Percentiles rank a stretch among this genome's conserved stretches.
Conservation (phyloP, 768 basidiomycete genomes). For the Calocybe indica region DNA sequence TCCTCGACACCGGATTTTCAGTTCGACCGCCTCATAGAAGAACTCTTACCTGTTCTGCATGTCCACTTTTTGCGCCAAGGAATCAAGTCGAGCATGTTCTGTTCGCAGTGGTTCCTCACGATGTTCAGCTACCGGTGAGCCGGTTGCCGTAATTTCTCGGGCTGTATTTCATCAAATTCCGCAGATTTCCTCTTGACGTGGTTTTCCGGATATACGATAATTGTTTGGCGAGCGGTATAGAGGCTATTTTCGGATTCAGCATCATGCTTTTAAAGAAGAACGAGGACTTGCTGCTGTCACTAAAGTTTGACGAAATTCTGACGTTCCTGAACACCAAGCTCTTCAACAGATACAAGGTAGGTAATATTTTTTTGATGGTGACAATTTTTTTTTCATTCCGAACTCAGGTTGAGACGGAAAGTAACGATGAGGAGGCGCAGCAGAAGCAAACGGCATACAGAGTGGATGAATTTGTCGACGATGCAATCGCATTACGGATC, state of each 20-base stretch:
- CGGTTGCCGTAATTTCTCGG: not conserved
- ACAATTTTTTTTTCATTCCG: not conserved
- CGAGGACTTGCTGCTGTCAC: conserved; percentile 66
- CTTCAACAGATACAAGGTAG: conserved; percentile 74
- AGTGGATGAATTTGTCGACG: conserved; percentile 81
- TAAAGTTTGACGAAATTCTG: conserved; percentile 92
- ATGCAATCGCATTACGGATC: conserved; percentile 80
- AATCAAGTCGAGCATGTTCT: conserved; percentile 97
- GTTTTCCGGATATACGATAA: conserved; percentile 97
- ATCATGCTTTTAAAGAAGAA: conserved; percentile 83
- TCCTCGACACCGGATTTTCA: conserved; percentile 22
- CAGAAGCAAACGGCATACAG: conserved; percentile 38
- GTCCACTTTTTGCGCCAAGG: conserved; percentile 92
- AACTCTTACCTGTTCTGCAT: conserved; percentile 87
- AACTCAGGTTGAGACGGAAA: conserved; percentile 18
- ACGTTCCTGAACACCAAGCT: conserved; percentile 75
- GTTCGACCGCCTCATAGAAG: conserved; percentile 94
- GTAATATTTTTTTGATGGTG: not conserved
- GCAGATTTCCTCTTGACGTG: conserved; percentile 87
- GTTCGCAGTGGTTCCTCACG: conserved; percentile 98
- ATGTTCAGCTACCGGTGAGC: conserved; percentile 89
- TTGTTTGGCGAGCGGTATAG: conserved; percentile 93
- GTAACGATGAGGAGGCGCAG: conserved; percentile 18
- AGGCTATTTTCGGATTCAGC: conserved; percentile 95
- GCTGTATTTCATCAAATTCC: not conserved